Percentiles rank a stretch among this genome's conserved stretches.
Evolutionary conservation across 2,329 filamentous ascomycete genomes (phyloP).

Genomic region (Cordyceps sp.): DNA sequence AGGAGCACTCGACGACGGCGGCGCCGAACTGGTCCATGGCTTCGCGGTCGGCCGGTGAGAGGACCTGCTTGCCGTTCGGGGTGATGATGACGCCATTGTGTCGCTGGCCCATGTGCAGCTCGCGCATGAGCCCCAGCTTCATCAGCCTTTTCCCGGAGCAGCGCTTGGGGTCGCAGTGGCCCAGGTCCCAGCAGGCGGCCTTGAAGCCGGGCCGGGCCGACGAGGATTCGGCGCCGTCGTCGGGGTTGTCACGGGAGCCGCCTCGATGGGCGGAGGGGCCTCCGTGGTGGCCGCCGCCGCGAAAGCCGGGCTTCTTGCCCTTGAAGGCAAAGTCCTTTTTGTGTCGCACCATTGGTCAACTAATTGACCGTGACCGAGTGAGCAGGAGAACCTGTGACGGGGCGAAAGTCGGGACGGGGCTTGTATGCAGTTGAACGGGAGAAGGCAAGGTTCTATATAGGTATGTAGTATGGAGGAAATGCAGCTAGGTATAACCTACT

Average conservation of each 20-base stretch:
- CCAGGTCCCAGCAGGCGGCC: conserved; percentile 94
- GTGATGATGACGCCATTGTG: conserved; percentile 86
- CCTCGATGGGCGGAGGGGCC: conserved; percentile 18
- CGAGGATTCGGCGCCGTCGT: conserved; percentile 18
- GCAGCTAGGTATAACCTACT: too few relatives aligned
- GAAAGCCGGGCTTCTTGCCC: conserved; percentile 52
- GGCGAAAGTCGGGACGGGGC: too few relatives aligned
- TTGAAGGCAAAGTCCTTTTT: conserved; percentile 72
- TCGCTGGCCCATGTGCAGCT: conserved; percentile 80
- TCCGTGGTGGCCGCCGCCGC: conserved; percentile 30
- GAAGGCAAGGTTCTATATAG: too few relatives aligned
- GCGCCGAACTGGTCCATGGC: conserved; percentile 79
- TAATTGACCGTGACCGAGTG: too few relatives aligned
- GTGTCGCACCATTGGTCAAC: conserved; percentile 73
- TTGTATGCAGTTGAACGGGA: too few relatives aligned
- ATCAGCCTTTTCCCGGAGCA: conserved; percentile 95
- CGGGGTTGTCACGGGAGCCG: conserved; percentile 15
- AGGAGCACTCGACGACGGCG: conserved; percentile 92
- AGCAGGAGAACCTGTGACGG: too few relatives aligned
- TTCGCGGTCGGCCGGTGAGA: conserved; percentile 70
- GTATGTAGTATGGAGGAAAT: too few relatives aligned
- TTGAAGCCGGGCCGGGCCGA: conserved; percentile 48
- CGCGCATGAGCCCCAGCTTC: conserved; percentile 81
- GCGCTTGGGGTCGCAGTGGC: conserved; percentile 91
- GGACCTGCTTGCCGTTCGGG: conserved; percentile 74